Evolutionary conservation across 768 basidiomycete genomes (phyloP), one percentile per base, ranked within the genome.

Genomic region (Porpolomopsis calyptriformis): DNA sequence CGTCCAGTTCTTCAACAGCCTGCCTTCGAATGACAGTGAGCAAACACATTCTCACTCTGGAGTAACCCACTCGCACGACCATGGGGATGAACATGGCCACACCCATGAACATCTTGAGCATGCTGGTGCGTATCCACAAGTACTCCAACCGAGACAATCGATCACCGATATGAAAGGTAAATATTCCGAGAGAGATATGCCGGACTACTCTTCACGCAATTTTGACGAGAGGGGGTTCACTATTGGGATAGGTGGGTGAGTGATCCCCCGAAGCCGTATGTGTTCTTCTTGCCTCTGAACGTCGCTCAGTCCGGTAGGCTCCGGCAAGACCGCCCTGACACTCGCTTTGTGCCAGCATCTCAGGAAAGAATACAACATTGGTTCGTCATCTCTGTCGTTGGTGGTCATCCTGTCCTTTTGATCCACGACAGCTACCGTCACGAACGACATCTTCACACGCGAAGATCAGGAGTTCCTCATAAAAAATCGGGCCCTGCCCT

Each of bases 401-500:
- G 29, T 34, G 20, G 37, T 31, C 36, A 43, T 29, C 26, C 45
- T 39, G 29, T 27, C 25, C 35, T 39, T 16, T 39, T 14, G 38
- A 39, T 47, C 27, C 47, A 29, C 8, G 19, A 19, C 42, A 91
- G 93, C 89, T 26, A 91, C 90, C 2, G 90, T 94, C 11, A 99
- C 94, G n/a, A 99, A 99, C 64, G 94, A 99, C 64, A 99, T 99
- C 60, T 99, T 99, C 66, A 99, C 94, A 27, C 76, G 85, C 18
- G 94, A 98, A 62, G 94, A 98, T 58, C 92, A 96, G 61, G 94
- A 98, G 57, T 99, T 99, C 64, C 69, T 99, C 29, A 94, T 99
- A 58, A 82, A 77, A 57, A 89, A 97, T 65, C 76, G 83, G 47
- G 94, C 94, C 0, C 77, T 99, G 4, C 84, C 88, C 0, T 62